Conservation (phyloP, 306 rosid genomes). For the Quercus dentata region DNA sequence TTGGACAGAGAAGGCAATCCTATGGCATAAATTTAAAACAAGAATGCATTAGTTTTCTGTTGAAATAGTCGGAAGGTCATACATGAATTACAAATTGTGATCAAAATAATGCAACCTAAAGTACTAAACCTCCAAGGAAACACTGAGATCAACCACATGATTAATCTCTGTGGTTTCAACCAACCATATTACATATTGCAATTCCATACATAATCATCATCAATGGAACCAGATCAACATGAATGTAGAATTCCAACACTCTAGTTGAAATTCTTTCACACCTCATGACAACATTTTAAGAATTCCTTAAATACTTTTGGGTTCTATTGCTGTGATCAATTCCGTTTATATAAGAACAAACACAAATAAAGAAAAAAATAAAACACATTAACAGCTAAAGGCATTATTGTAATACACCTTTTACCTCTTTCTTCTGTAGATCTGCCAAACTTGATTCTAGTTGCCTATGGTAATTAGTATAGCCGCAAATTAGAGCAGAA, state of each 20-base stretch:
- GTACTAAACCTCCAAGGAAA: background rate
- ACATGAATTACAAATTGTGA: background rate
- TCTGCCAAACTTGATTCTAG: too few species aligned
- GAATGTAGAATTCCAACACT: background rate
- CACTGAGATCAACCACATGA: background rate
- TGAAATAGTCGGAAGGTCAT: background rate
- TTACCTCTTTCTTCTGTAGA: too few species aligned
- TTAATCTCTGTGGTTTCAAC: background rate
- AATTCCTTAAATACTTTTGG: background rate
- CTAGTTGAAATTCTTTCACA: background rate
- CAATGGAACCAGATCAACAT: background rate
- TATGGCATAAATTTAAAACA: conserved; percentile 56
- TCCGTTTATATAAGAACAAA: background rate
- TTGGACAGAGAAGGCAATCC: conserved; percentile 99
- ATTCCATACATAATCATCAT: background rate
- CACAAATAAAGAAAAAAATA: too few species aligned
- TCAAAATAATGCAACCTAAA: background rate
- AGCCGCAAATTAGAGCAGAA: too few species aligned
- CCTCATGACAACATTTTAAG: background rate
- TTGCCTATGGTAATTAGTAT: too few species aligned
- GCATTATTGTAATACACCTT: too few species aligned
- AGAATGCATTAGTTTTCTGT: conserved; percentile 37
- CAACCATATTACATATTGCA: background rate
- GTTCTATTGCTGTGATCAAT: conserved; percentile 12
- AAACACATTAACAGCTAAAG: too few species aligned